Evolutionary conservation across 805 yeast genomes (phyloP), one percentile per base, ranked within the genome.

Genomic region (Cyberlindnera misumaiensis): DNA sequence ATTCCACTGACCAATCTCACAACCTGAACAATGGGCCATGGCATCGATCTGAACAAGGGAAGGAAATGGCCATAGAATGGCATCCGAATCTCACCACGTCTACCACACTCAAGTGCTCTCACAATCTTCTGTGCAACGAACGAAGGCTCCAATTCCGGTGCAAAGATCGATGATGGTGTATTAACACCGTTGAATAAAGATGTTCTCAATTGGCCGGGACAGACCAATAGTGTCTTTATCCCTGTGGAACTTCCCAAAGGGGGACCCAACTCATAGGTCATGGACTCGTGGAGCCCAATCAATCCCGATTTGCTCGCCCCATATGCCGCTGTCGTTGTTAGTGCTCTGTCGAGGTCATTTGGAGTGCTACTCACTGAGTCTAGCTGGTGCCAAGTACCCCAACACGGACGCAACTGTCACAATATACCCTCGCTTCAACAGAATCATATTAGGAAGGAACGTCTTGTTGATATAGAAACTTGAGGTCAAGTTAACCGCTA

Each of bases 261-360:
- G 0, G 73, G 68, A 0, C 82, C 80, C 22, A 83, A 53, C 57
- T 83, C 93, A 51, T 75, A 77, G 0, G 83, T 75, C 27, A 90
- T 62, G 1, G 90, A 78, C 55, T 85, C 95, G 56, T 89, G 97
- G 30, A 88, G 62, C 0, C 90, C 88, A 37, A 90, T 75, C 22
- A 86, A 60, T 0, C 94, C 97, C 0, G 95, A 80, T 56, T 90
- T 90, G 12, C 95, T 75, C 0, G 97, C 96, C 0, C 96, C 96
- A 54, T 90, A 90, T 0, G 83, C 83, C 12, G 31, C 12, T 18
- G 24, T 20, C 8, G 24, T 6, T 20, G 24, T 20, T 20, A 20
- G 24, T 20, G 5, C 8, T 20, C 24, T 6, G 5, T 20, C 24
- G 24, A 8, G 24, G 5, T 20, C 24, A 6, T 20, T 8, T 20